Base-by-base conservation (phyloP, 1,284 basidiomycete genomes). In the Pseudomicrostroma phylloplanum region DNA sequence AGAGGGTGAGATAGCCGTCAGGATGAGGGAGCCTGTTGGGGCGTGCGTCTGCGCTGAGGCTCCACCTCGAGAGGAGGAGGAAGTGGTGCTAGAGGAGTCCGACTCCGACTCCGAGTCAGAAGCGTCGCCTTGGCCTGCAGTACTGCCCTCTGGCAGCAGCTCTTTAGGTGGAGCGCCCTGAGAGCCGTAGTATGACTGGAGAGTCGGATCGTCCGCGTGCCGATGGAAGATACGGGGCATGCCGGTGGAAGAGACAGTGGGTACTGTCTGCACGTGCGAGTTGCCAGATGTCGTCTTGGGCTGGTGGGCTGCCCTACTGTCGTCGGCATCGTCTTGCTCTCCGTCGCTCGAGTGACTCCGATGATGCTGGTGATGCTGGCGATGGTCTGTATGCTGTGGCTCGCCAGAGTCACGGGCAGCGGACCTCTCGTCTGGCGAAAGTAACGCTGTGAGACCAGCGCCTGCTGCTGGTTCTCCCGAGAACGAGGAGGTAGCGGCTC, bases 1-100 rank as follows among this genome's bases (percentile, higher is more conserved):
- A 56, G 64, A 69, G 0, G 72, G 70, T 6, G 67, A 68, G 41
- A 78, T 65, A 0, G 74, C 70, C 4, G 73, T 68, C 11, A 74
- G 59, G 9, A 71, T 74, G 0, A 78, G 66, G 8, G 72, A 75
- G 19, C 74, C 74, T 8, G 74, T 74, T 1, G 76, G 67, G 11
- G 69, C 58, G 53, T 61, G 30, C 12, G 46, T 17, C 11, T 21
- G 58, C 17, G 36, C n/a, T 23, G 40, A 6, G 30, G 11, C 36
- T 15, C 17, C 40, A 25, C 11, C 41, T 13, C 36, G 57, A 25
- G 26, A 23, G 15, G 46, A 43, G 21, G 21, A 25, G 61, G 53
- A 19, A 54, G 61, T 8, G 60, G 17, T 21, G 43, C 17, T n/a
- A 12, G 43, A 21, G 26, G 51, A 54, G 3, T 54, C 58, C 39